Conservation (phyloP, 306 rosid genomes). For the Cucumis cinereus region DNA sequence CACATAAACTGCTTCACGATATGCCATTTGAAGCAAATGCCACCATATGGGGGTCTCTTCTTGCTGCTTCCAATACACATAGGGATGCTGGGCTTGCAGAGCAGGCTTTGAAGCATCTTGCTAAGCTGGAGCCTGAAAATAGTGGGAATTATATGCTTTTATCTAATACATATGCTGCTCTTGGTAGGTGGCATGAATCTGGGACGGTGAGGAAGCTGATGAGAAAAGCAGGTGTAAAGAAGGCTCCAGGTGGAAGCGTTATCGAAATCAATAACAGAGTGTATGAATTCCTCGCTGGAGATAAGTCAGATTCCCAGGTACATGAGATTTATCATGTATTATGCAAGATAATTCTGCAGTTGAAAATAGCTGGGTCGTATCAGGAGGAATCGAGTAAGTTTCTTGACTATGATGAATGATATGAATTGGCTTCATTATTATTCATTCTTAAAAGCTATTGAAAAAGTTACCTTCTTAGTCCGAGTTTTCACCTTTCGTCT, state of each 20-base stretch:
- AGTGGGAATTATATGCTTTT: conserved; percentile 47
- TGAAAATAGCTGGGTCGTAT: conserved; percentile 15
- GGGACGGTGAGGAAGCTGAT: conserved; percentile 43
- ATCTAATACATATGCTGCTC: conserved; percentile 43
- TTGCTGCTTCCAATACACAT: conserved; percentile 39
- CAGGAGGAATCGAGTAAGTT: conserved; percentile 18
- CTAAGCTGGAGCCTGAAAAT: conserved; percentile 40
- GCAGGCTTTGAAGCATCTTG: conserved; percentile 32
- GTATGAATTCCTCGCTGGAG: conserved; percentile 55
- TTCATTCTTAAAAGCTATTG: background rate
- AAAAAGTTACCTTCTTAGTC: background rate
- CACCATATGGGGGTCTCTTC: conserved; percentile 68
- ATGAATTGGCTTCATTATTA: background rate
- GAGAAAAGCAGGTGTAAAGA: conserved; percentile 42
- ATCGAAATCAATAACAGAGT: conserved; percentile 49
- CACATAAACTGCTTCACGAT: conserved; percentile 23
- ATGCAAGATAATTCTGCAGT: conserved; percentile 25
- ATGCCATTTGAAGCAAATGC: conserved; percentile 66
- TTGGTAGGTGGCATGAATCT: conserved; percentile 55
- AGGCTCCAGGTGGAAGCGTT: conserved; percentile 44
- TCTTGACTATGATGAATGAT: conserved; percentile 17
- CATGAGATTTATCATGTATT: conserved; percentile 25
- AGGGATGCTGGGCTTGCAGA: conserved; percentile 42
- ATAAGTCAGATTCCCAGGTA: conserved; percentile 24
- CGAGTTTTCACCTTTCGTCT: background rate